These are phyloP conservation scores for Pichia californica DNA, from an alignment of 805 yeast species.

Conservation along the genomic window DNA sequence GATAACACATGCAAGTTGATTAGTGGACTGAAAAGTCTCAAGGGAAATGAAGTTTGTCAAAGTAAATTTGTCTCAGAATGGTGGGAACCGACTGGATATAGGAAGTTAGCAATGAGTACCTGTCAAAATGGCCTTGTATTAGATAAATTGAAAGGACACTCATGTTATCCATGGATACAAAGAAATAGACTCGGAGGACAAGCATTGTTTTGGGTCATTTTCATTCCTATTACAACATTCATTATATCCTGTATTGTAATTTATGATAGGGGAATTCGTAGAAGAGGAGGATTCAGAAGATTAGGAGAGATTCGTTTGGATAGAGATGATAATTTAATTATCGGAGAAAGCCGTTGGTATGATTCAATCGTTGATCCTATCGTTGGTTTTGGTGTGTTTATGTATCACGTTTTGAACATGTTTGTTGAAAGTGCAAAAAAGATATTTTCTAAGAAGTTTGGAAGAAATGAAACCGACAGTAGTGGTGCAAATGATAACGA, in stretches of 20 bases:
- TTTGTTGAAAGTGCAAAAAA: too few relatives aligned
- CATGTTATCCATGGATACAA: constrained; percentile 82
- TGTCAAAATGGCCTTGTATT: constrained; percentile 75
- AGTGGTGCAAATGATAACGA: not conserved
- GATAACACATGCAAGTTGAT: constrained; percentile 86
- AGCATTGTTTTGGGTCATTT: constrained; percentile 44
- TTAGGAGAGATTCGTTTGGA: constrained; percentile 86
- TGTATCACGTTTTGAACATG: too few relatives aligned
- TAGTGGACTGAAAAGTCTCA: constrained; percentile 61
- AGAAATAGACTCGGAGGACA: constrained; percentile 50
- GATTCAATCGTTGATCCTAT: constrained; percentile 54
- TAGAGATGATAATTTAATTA: constrained; percentile 48
- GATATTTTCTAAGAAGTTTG: too few relatives aligned
- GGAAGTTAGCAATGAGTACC: constrained; percentile 77
- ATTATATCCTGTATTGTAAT: constrained; percentile 55
- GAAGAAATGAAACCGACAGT: too few relatives aligned
- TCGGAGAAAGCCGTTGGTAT: constrained; percentile 53
- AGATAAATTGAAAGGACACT: constrained; percentile 54
- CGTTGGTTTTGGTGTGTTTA: constrained; percentile 49
- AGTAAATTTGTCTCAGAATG: constrained; percentile 55
- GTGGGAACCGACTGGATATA: constrained; percentile 87
- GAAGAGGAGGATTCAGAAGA: constrained; percentile 68
- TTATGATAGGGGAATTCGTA: constrained; percentile 72
- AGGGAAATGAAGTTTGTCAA: constrained; percentile 55
- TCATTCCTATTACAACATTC: constrained; percentile 53